Evolutionary conservation across 257 asterid genomes (phyloP), one percentile per base, ranked within the genome.

Genomic region (Solanum ossicruentum): DNA sequence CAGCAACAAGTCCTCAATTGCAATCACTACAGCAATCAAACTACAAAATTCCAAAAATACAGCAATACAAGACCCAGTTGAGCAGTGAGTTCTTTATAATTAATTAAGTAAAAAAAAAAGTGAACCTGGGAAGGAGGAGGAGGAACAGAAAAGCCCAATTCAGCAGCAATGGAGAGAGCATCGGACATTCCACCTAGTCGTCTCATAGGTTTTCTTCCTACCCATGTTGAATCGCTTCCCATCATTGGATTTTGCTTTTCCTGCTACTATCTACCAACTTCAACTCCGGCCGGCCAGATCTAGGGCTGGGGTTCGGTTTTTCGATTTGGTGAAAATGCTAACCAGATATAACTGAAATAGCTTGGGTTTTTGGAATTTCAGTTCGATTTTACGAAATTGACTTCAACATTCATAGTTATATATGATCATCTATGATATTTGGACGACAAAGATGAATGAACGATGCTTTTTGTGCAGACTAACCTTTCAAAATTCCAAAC

Each of bases 121-220:
- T 20, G 81, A 8, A 16, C 99, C 98, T 96, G 99, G 16, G 94
- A 89, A 66, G 55, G 55, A 13, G 94, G 98, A 26, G 93, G 91
- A 80, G 91, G 83, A 51, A 92, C 91, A 84, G 97, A 89, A 90
- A 89, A 96, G 2, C 99, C 98, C 41, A 96, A 94, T 87, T 96
- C 97, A 69, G 97, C 90, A 85, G 98, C 98, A 87, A 96, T 92
- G 75, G 95, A 93, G 80, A 94, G 97, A 41, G 99, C 97, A 90
- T 96, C 99, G 51, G 98, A 96, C 98, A 96, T 90, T 17, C 99
- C 99, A 47, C 98, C 98, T 1, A 94, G 92, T 84, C 97, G 91
- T 86, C 98, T 88, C 87, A 93, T 84, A 13, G 99, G 94, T 88
- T 95, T 96, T 85, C 93, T 91, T 49, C 98, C 98, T 56, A 96